These are phyloP conservation scores for Backusella tuberculispora DNA, from an alignment of 192 early-diverging fungal species.

Conservation along the genomic window DNA sequence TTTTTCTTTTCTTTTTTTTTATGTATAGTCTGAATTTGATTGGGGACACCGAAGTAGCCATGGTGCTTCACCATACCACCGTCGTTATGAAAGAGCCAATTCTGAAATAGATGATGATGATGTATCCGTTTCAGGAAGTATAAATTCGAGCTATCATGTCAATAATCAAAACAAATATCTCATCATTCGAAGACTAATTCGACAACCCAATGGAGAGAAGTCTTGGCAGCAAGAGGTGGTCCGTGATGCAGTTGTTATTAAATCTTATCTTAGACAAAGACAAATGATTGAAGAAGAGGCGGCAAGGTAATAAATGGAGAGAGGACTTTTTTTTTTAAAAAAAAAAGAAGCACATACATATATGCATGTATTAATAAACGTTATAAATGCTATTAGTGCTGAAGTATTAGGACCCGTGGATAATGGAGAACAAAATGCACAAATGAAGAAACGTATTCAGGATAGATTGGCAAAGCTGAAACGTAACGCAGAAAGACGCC, in stretches of 20 bases:
- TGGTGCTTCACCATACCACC: slow-evolving; percentile 23
- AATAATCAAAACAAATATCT: slow-evolving; percentile 61
- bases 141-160: slow-evolving; percentile 57
- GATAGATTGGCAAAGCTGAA: slow-evolving; percentile 66
- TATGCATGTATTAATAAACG: background rate
- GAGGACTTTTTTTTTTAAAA: background rate
- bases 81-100: slow-evolving; percentile 29
- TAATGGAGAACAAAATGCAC: slow-evolving; percentile 60
- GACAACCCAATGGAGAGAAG: slow-evolving; percentile 61
- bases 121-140: slow-evolving; percentile 55
- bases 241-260: slow-evolving; percentile 81
- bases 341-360: background rate
- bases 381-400: slow-evolving; percentile 30
- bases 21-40: slow-evolving; percentile 24
- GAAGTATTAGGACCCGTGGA: slow-evolving; percentile 58
- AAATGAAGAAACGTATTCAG: slow-evolving; percentile 62
- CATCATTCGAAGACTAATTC: slow-evolving; percentile 63
- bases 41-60: slow-evolving; percentile 10
- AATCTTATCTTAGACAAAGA: slow-evolving; percentile 87
- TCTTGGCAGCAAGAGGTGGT: slow-evolving; percentile 83
- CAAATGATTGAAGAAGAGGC: slow-evolving; percentile 76
- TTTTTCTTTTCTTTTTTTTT: background rate
- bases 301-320: slow-evolving; percentile 34
- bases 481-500: slow-evolving; percentile 65
- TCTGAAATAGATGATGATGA: slow-evolving; percentile 56